Conservation (phyloP, 768 basidiomycete species). For the Candolleomyces aberdarensis region DNA sequence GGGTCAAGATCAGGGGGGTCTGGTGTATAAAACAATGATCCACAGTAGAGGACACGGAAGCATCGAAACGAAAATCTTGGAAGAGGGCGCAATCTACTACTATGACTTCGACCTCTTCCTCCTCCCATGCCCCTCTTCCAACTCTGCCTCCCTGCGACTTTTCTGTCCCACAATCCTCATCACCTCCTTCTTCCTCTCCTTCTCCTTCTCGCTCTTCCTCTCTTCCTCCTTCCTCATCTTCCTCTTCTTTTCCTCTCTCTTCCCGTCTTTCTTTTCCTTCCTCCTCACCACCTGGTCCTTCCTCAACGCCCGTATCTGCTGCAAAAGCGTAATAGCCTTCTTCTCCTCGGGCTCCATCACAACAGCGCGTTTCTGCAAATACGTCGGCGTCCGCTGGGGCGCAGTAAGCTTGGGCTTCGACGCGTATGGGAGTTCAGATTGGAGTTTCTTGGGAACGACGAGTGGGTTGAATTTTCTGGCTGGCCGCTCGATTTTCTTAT, state of each 20-base stretch:
- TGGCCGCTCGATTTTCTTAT: conserved; percentile 78
- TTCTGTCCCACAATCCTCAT: conserved; percentile 74
- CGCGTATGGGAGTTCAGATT: conserved; percentile 86
- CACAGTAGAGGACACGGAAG: no score
- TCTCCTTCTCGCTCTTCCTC: conserved; percentile 62
- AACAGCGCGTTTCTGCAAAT: conserved; percentile 92
- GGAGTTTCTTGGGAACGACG: conserved; percentile 85
- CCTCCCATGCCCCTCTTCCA: conserved; percentile 50
- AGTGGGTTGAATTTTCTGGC: conserved; percentile 89
- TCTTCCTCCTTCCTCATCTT: conserved; percentile 70
- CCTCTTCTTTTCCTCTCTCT: conserved; percentile 64
- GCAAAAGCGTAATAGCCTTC: conserved; percentile 84
- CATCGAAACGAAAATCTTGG: no score
- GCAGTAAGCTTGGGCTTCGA: conserved; percentile 86
- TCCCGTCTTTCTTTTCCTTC: conserved; percentile 85
- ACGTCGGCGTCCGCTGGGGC: conserved; percentile 72
- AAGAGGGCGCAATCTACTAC: neutral
- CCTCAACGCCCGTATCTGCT: conserved; percentile 88
- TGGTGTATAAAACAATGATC: no score
- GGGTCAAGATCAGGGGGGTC: no score
- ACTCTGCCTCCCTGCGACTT: conserved; percentile 61
- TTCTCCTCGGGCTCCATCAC: conserved; percentile 95
- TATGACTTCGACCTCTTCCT: conserved; percentile 52
- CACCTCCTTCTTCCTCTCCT: conserved; percentile 70
- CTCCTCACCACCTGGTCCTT: conserved; percentile 82